These are phyloP conservation scores for Striga asiatica DNA, from an alignment of 257 asterid species.

Conservation along the genomic window DNA sequence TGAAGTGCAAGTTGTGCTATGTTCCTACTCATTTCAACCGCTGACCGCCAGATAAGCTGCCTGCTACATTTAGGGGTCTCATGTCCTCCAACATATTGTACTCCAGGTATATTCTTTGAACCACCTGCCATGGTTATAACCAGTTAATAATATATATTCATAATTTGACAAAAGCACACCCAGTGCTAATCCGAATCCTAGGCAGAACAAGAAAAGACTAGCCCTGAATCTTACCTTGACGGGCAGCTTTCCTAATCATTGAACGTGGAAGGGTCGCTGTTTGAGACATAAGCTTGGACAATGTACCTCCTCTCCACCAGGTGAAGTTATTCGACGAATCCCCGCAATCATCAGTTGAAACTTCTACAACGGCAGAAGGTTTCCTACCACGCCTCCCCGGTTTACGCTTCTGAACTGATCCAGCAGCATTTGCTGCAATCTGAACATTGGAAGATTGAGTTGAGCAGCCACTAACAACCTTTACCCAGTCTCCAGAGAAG, in stretches of 20 bases:
- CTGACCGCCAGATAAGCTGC: constrained; percentile 70
- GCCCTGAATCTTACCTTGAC: constrained; percentile 41
- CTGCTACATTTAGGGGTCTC: constrained; percentile 54
- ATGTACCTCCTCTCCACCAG: constrained; percentile 75
- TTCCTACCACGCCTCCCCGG: constrained; percentile 81
- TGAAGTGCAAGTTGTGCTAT: constrained; percentile 73
- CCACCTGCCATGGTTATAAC: constrained; percentile 46
- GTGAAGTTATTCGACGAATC: constrained; percentile 32
- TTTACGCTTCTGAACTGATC: constrained; percentile 55
- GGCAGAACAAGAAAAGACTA: constrained; percentile 10
- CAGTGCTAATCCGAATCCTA: constrained; percentile 6
- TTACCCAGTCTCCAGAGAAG: constrained; percentile 67
- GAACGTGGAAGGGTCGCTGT: constrained; percentile 48
- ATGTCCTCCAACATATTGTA: constrained; percentile 46
- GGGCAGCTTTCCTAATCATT: constrained; percentile 45
- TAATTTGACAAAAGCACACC: background rate
- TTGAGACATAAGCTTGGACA: constrained; percentile 40
- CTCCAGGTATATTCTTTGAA: constrained; percentile 38
- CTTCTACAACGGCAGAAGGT: constrained; percentile 31
- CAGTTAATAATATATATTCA: constrained; percentile 10
- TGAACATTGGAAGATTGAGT: constrained; percentile 37
- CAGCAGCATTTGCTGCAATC: constrained; percentile 34
- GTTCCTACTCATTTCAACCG: constrained; percentile 68
- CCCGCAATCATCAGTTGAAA: constrained; percentile 29
- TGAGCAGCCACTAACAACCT: constrained; percentile 45